Evolutionary conservation across 768 basidiomycete species (phyloP), one percentile per base, ranked within the genome.

Genomic region (Tulasnella sp.): DNA sequence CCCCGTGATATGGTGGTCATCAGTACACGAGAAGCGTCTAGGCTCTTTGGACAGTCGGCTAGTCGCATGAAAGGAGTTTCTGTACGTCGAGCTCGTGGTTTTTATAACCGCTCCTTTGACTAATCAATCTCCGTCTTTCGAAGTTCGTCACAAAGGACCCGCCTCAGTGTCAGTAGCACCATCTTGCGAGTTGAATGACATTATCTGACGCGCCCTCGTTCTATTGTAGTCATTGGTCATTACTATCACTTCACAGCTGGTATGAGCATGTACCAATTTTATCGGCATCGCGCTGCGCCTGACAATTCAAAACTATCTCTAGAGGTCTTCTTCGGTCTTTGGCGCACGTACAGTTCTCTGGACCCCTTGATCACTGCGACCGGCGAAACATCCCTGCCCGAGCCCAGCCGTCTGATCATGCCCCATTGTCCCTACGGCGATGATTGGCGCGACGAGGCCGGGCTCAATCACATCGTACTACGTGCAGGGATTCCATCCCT

Each of bases 71-170:
- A 85, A 38, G 92, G 92, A 4, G 63, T 68, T 1, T 70, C 81
- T 81, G 27, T 82, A 83, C 45, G 87, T 86, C 49, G 34, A 38
- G 15, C 34, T 5, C 34, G 15, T 38, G 15, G 5, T 5, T 15
- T 38, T 38, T 5, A 53, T n/a, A 31, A 53, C 1, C 52, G 15
- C 38, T 21, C 45, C n/a, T 7, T 7, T 21, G 5, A n/a, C 25
- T 19, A 5, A 7, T 19, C n/a, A 7, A 48, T 10, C 10, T 48
- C 34, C 34, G 2, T 25, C 9, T 30, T n/a, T n/a, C n/a, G n/a
- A n/a, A 90, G 80, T 88, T 86, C 72, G 74, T 91, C 7, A 75
- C 85, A 27, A 92, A 92, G 66, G 92, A 94, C 61, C 82, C 85
- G 3, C 78, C 80, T 15, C 91, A 97, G 75, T 82, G 85, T 87